A percentile compares a stretch with the other conserved stretches of the same genome.
These are phyloP conservation scores for Mentha longifolia DNA, from an alignment of 257 asterid species.

Conservation along the genomic window DNA sequence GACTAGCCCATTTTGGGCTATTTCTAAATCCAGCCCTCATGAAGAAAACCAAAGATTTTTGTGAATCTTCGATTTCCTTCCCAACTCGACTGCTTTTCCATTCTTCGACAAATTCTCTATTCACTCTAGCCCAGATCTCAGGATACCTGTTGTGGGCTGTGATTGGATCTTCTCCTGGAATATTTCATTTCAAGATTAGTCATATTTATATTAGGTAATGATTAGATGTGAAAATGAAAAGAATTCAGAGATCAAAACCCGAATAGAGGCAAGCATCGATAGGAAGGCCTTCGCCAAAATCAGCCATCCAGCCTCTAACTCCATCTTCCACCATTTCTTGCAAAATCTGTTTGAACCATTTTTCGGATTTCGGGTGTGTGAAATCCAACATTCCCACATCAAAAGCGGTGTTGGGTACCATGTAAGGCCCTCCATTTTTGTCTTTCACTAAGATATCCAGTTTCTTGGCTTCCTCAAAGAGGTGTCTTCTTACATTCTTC, in stretches of 20 bases:
- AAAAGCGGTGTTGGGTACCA: slow-evolving; percentile 96
- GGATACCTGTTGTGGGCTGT: slow-evolving; percentile 90
- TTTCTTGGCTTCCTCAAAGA: slow-evolving; percentile 78
- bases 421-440: slow-evolving; percentile 69
- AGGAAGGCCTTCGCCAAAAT: slow-evolving; percentile 97
- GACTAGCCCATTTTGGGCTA: slow-evolving; percentile 83
- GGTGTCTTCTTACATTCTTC: slow-evolving; percentile 61
- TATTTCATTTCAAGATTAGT: background rate
- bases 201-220: background rate
- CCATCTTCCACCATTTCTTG: slow-evolving; percentile 93
- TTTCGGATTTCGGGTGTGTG: slow-evolving; percentile 73
- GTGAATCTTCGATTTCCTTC: slow-evolving; percentile 40
- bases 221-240: background rate
- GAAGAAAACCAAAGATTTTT: slow-evolving; percentile 80
- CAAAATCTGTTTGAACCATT: slow-evolving; percentile 87
- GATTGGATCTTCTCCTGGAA: slow-evolving; percentile 90
- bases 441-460: slow-evolving; percentile 82
- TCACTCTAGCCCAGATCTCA: slow-evolving; percentile 87
- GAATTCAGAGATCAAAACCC: slow-evolving; percentile 39
- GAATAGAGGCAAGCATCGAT: slow-evolving; percentile 89
- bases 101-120: slow-evolving; percentile 80
- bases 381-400: slow-evolving; percentile 95
- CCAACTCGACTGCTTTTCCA: slow-evolving; percentile 56
- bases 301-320: slow-evolving; percentile 99
- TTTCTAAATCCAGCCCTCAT: slow-evolving; percentile 90